Base-by-base conservation (phyloP, 2,329 filamentous ascomycete species). In the Onygenales sp. region DNA sequence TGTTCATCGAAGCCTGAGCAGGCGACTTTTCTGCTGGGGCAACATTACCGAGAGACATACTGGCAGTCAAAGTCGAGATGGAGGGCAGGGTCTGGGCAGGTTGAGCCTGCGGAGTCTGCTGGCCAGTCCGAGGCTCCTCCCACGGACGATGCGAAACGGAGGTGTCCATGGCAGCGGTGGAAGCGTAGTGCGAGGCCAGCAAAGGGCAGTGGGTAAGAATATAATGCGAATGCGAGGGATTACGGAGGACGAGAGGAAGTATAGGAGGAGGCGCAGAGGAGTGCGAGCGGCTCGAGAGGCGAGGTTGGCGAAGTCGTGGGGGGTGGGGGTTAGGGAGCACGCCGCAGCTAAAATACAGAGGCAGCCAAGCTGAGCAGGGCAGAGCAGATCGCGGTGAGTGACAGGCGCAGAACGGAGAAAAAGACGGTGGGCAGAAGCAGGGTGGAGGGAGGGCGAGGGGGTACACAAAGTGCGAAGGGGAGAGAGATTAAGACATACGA, bases 51-150 rank as follows among this genome's bases (percentile, higher is more conserved):
- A 59, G 59, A 43, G 64, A 67, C 63, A 75, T 72, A 51, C 64
- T 70, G n/a, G 70, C 70, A 2, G 73, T 75, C 42, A 76, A 61
- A 7, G 73, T 75, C 37, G 72, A 72, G 54, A 76, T 76, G 4
- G 73, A 74, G 7, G 73, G 73, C 1, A 76, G 65, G 6, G 71
- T 74, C 56, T 74, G 72, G 14, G 67, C 71, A 6, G 65, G 59
- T 14, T 67, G 65, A 10, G 71, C 73, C 57, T 74, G 71, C 7
- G 67, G 62, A 31, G 66, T 65, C 36, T 70, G 69, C 39, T 70
- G 66, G 49, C 63, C 66, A 33, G 65, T 58, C 14, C 61, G 63
- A 42, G 62, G 57, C 27, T 69, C 60, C 63, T 74, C 73, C 73
- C 73, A 75, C 31, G 71, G 72, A 44, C 73, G 69, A 61, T 70